Conservation (phyloP, 106 monocot genomes). For the Acanthochlamys bracteata region DNA sequence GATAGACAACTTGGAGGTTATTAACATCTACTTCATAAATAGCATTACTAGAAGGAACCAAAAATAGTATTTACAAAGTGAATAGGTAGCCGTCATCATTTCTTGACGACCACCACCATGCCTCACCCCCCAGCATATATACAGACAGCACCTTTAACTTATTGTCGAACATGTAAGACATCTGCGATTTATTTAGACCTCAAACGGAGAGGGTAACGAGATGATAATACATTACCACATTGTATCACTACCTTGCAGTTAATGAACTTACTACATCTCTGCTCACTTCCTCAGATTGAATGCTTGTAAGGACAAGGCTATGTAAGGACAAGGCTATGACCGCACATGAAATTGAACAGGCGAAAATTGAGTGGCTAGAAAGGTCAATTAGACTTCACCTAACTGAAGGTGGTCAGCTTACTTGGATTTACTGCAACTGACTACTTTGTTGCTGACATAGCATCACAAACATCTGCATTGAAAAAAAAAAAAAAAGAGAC, state of each 20-base stretch:
- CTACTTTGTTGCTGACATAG: background rate
- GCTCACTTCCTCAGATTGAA: background rate
- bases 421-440: slow-evolving; percentile 18
- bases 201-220: background rate
- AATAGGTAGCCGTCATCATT: background rate
- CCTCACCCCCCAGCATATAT: slow-evolving; percentile 2
- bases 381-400: background rate
- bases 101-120: too few relatives aligned
- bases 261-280: background rate
- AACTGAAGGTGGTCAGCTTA: slow-evolving; percentile 14
- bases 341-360: background rate
- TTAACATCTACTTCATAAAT: too few relatives aligned
- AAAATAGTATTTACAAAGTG: background rate
- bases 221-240: background rate
- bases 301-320: background rate
- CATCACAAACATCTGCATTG: background rate
- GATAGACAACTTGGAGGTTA: too few relatives aligned
- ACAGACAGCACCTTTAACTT: background rate
- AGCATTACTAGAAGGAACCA: background rate
- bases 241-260: background rate
- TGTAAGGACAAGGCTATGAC: background rate
- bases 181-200: background rate
- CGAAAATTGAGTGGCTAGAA: slow-evolving; percentile 6
- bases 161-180: background rate
- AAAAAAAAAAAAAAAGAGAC: background rate